These are phyloP conservation scores for Lichenothelia convexa DNA, from an alignment of 495 filamentous ascomycete species.

Conservation along the genomic window DNA sequence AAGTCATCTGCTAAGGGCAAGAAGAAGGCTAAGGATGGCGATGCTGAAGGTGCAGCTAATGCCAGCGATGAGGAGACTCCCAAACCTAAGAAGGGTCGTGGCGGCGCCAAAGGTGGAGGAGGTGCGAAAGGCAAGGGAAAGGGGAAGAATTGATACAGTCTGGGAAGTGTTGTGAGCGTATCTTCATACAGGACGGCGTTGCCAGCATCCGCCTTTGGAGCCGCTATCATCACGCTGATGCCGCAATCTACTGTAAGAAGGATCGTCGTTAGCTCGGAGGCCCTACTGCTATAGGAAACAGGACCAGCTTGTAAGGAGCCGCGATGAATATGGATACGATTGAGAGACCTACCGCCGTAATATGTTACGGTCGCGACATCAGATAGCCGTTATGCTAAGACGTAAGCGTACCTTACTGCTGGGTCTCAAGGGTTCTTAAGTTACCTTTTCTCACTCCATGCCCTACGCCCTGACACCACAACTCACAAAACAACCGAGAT, in stretches of 20 bases:
- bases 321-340: no score
- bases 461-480: no score
- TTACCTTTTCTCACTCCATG: no score
- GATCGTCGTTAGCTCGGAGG: neutral
- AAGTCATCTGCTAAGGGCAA: constrained; percentile 32
- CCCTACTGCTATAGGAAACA: no score
- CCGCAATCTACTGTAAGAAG: neutral
- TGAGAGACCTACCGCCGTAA: no score
- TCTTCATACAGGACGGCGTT: neutral
- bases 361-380: no score
- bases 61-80: constrained; percentile 20
- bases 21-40: constrained; percentile 30
- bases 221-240: neutral
- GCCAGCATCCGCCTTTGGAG: neutral
- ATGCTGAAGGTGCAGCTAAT: constrained; percentile 27
- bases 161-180: neutral
- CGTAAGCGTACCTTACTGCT: no score
- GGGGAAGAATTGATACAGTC: constrained; percentile 9
- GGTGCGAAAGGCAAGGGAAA: constrained; percentile 7
- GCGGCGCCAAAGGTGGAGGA: neutral
- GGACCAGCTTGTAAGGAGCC: no score
- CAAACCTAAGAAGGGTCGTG: constrained; percentile 11
- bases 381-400: no score
- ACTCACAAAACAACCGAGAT: no score
- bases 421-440: no score